Percentiles rank a stretch among this genome's conserved stretches.
phyloP scores from a whole-genome alignment of 768 basidiomycete species.

The Saitozyma sp. region DNA sequence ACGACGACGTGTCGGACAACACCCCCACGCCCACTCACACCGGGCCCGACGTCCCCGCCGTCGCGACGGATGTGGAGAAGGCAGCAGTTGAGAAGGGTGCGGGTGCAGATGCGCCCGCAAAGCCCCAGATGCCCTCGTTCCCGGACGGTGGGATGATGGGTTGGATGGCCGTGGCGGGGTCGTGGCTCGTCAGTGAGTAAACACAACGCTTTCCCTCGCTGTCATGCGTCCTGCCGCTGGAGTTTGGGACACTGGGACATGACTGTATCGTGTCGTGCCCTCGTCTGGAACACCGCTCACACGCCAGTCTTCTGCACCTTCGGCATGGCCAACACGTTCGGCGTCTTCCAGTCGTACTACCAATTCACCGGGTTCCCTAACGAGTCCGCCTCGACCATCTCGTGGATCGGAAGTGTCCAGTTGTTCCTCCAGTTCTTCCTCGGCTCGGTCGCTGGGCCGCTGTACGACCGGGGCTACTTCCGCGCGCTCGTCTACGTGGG shows the following conservation, averaged over 20 bases:
- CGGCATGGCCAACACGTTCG: slow-evolving; percentile 51
- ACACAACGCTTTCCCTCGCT: neutral
- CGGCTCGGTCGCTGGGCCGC: slow-evolving; percentile 45
- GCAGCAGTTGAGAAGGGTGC: too few relatives aligned
- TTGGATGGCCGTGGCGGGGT: slow-evolving; percentile 25
- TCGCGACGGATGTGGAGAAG: too few relatives aligned
- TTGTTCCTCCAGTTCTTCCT: slow-evolving; percentile 50
- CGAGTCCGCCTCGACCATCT: slow-evolving; percentile 44
- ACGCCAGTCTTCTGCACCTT: slow-evolving; percentile 29
- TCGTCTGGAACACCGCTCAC: too few relatives aligned
- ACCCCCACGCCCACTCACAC: too few relatives aligned
- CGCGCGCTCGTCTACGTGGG: slow-evolving; percentile 22
- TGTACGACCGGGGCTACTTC: slow-evolving; percentile 53
- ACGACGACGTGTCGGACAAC: too few relatives aligned
- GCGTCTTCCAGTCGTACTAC: slow-evolving; percentile 55
- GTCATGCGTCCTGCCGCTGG: neutral
- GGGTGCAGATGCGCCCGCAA: too few relatives aligned
- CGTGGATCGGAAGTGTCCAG: slow-evolving; percentile 53
- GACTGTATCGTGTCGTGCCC: neutral
- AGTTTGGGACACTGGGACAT: too few relatives aligned
- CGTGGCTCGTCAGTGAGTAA: slow-evolving; percentile 18
- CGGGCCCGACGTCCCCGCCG: too few relatives aligned
- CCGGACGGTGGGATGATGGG: slow-evolving; percentile 25
- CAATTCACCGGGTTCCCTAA: slow-evolving; percentile 39
- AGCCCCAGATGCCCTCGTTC: slow-evolving; percentile 17